Evolutionary conservation across 108 stramenopile genomes (phyloP).

Genomic region (Cylindrotheca fusiformis): DNA sequence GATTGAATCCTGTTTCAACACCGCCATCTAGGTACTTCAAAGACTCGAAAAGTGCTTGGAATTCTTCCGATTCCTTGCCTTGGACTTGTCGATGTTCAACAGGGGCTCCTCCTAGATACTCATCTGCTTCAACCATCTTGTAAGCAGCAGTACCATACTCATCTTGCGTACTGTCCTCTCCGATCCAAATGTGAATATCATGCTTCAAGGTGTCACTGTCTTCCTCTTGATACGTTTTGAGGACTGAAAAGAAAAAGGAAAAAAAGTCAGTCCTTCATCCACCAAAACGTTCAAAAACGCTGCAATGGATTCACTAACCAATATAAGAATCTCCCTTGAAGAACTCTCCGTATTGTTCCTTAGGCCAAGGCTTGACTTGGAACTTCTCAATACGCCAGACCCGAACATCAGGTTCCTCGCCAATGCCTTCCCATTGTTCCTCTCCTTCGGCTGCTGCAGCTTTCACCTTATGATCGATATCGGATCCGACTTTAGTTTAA

Average conservation of each 20-base stretch:
- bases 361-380: slow-evolving; percentile 46
- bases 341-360: slow-evolving; percentile 74
- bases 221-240: slow-evolving; percentile 52
- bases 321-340: slow-evolving; percentile 90
- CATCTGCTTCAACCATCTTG: slow-evolving; percentile 93
- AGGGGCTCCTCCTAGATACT: slow-evolving; percentile 71
- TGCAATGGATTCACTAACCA: background rate
- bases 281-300: background rate
- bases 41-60: slow-evolving; percentile 52
- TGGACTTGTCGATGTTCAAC: slow-evolving; percentile 91
- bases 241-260: slow-evolving; percentile 19
- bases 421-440: slow-evolving; percentile 52
- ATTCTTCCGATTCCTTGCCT: slow-evolving; percentile 70
- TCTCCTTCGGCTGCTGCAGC: slow-evolving; percentile 56
- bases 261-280: background rate
- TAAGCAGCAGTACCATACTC: slow-evolving; percentile 88
- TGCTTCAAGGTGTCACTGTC: slow-evolving; percentile 33
- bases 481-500: slow-evolving; percentile 28
- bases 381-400: slow-evolving; percentile 92
- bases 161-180: slow-evolving; percentile 79
- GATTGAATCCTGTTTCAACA: slow-evolving; percentile 77
- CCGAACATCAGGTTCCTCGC: slow-evolving; percentile 45
- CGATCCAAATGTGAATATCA: slow-evolving; percentile 86
- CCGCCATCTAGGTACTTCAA: slow-evolving; percentile 88
- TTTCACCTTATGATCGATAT: slow-evolving; percentile 46